Conservation (phyloP, 257 asterid genomes). For the Fraxinus americana region DNA sequence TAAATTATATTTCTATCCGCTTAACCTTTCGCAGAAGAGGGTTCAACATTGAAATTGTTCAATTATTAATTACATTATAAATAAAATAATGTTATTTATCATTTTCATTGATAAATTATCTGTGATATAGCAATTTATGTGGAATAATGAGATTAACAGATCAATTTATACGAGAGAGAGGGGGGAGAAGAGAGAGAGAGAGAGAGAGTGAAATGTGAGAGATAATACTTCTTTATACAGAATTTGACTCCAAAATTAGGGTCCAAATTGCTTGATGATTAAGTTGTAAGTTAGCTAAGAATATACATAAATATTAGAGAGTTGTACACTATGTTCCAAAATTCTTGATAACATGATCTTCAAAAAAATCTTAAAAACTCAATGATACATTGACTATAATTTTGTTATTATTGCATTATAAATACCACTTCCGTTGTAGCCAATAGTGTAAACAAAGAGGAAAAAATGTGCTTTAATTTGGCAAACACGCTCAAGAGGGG, state of each 20-base stretch:
- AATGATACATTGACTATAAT: conserved; percentile 13
- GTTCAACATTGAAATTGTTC: background rate
- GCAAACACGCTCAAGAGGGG: conserved; percentile 45
- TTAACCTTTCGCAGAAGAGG: background rate
- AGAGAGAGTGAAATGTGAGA: no score
- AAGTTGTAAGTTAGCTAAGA: conserved; percentile 19
- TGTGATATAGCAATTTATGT: no score
- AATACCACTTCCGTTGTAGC: background rate
- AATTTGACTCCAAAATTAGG: conserved; percentile 27
- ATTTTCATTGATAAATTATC: no score
- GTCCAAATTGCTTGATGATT: conserved; percentile 24
- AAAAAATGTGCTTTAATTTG: conserved; percentile 47
- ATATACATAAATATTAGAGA: background rate
- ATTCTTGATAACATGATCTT: conserved; percentile 18
- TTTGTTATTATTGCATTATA: background rate
- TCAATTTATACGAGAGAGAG: no score
- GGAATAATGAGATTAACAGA: no score
- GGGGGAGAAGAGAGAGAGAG: no score
- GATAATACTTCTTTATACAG: background rate
- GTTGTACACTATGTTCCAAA: background rate
- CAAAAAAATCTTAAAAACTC: conserved; percentile 20
- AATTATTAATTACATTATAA: no score
- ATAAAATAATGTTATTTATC: no score
- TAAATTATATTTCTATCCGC: background rate
- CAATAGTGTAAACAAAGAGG: conserved; percentile 1